Base-by-base conservation (phyloP, 139 green algal species). In the Chlamydomonas schloesseri region DNA sequence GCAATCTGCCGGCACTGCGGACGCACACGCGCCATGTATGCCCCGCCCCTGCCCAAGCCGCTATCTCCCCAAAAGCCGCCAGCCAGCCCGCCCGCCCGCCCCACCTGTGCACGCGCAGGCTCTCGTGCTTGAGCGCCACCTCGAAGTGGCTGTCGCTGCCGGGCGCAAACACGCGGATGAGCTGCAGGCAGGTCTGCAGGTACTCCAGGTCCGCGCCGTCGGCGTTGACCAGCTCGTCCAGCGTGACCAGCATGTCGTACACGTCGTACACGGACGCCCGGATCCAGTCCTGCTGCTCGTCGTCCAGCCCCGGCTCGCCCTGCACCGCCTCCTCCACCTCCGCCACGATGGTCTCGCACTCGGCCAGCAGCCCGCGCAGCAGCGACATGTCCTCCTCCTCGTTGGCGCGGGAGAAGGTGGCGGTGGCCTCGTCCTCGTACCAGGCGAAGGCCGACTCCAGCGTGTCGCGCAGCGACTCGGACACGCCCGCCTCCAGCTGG, bases 191-290 rank as follows among this genome's bases (percentile, higher is more conserved):
- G 18, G 34, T 31, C 26, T 74, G 65, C 71, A 91, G 67, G 37
- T 47, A 53, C n/a, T 75, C 36, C 17, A 70, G 74, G 13, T 74
- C 31, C n/a, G 82, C 71, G 5, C 2, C 36, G 18, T 88, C 79
- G 73, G 81, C 65, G 72, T 88, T 83, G 33, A 91, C 55, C 42
- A 89, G 88, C 88, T 91, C 88, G 79, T 89, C 88, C 28, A 76
- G 60, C 46, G 78, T 73, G 34, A 92, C 83, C 5, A 84, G 64
- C 85, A 90, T 46, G 76, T 92, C 89, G 36, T 92, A 92, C 58
- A 64, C 55, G 71, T 92, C 89, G 77, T 92, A 92, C 33, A 69
- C 89, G 4, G 85, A 71, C 1, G 81, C 75, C 36, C 89, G 75
- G 69, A 92, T 65, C 85, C 79, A 81, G 65, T 83, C 64, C 50